These are phyloP conservation scores for Geotrichum reessii DNA, from an alignment of 1,139 yeast genomes.

Conservation along the genomic window DNA sequence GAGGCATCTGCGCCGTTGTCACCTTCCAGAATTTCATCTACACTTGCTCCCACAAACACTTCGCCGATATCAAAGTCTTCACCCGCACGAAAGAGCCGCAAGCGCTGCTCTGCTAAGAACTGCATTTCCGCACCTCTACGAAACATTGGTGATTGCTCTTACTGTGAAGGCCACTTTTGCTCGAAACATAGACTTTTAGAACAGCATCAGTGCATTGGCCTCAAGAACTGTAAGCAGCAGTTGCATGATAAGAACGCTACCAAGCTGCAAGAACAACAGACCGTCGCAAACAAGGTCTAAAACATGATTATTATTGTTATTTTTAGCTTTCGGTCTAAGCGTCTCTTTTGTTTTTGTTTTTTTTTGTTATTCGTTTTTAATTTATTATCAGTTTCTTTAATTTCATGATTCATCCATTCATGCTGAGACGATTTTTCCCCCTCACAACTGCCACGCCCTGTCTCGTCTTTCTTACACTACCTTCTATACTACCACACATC, in stretches of 20 bases:
- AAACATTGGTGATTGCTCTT: slow-evolving; percentile 83
- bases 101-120: slow-evolving; percentile 54
- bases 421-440: neutral
- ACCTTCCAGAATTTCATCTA: slow-evolving; percentile 1
- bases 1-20: slow-evolving; percentile 6
- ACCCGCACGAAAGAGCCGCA: slow-evolving; percentile 46
- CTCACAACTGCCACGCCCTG: neutral
- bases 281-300: slow-evolving; percentile 42
- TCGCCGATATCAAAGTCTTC: slow-evolving; percentile 19
- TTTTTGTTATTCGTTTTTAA: neutral
- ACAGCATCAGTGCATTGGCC: slow-evolving; percentile 74
- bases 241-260: slow-evolving; percentile 53
- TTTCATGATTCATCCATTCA: neutral
- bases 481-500: neutral
- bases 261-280: slow-evolving; percentile 42
- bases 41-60: slow-evolving; percentile 19
- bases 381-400: neutral
- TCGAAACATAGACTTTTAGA: slow-evolving; percentile 83
- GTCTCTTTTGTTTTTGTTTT: too few species aligned
- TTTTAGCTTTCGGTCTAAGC: too few species aligned
- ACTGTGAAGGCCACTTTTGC: slow-evolving; percentile 82
- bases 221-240: slow-evolving; percentile 73
- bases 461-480: neutral
- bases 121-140: slow-evolving; percentile 69
- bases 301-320: neutral